Evolutionary conservation across 208 protist species (phyloP), one percentile per base, ranked within the genome.

Genomic region (Endotrypanum monterogeii): DNA sequence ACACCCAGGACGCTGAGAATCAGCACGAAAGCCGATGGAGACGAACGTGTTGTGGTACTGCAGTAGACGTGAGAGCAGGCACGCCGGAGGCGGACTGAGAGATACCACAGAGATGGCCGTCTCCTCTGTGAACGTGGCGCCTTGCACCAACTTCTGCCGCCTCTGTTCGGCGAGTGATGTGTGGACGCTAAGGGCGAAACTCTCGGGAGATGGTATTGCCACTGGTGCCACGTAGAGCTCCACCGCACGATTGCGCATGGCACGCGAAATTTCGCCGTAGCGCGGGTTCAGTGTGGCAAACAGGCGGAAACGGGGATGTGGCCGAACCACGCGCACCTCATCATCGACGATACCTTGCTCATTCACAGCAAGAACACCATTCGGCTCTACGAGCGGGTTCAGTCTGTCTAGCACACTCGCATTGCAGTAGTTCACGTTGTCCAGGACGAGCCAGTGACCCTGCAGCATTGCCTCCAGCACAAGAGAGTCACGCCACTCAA

Each of bases 381-480:
- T 91, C 23, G 96, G 96, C 87, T 99, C 99, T 0, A 99, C 91
- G 16, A 99, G 89, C n/a, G 98, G 95, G 86, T 99, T 99, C 20
- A 99, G 91, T 14, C 99, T 90, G 82, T 99, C 99, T 4, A 99
- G 89, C 35, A 99, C 99, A 30, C 99, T 99, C 8, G 99, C 92
- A 48, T 93, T 96, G 88, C 99, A 99, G 61, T 99, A 98, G 88
- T 99, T 99, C 18, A 98, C 99, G 84, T 99, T 99, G 82, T 99
- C 99, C 37, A 99, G 89, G 0, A 99, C 84, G 12, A 99, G 85
- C 99, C 99, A 99, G 78, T 99, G 71, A 18, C 99, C 99, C 37
- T 82, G 71, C 77, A 95, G 67, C 83, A 99, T 91, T 8, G 98
- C 97, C 72, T 98, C 83, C 30, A 99, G 83, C 28, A 99, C 87